Evolutionary conservation across 2,329 filamentous ascomycete genomes (phyloP).

Genomic region (Coniochaeta prunicola): DNA sequence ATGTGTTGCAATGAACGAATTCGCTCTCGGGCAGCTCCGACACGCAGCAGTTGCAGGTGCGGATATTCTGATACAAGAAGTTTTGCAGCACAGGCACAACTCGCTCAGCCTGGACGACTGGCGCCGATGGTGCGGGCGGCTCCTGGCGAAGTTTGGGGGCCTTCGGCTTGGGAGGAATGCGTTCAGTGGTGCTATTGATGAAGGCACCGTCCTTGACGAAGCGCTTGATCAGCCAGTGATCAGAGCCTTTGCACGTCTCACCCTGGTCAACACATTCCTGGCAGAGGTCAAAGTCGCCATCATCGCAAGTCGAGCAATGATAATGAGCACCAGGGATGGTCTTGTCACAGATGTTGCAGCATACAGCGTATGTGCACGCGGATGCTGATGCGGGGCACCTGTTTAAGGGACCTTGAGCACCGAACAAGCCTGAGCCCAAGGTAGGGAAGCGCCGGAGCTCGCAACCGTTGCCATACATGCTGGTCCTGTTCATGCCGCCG

Average conservation of each 20-base stretch:
- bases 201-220: slow-evolving; percentile 71
- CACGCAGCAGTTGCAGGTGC: slow-evolving; percentile 64
- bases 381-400: slow-evolving; percentile 14
- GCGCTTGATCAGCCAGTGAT: slow-evolving; percentile 94
- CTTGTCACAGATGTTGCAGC: slow-evolving; percentile 84
- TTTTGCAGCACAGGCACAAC: slow-evolving; percentile 16
- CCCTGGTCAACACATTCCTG: slow-evolving; percentile 68
- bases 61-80: slow-evolving; percentile 30
- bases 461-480: background rate
- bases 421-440: background rate
- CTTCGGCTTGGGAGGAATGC: slow-evolving; percentile 57
- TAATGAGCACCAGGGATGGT: slow-evolving; percentile 79
- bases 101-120: slow-evolving; percentile 6
- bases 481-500: background rate
- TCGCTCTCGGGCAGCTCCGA: slow-evolving; percentile 66
- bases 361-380: slow-evolving; percentile 63
- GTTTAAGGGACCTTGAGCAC: background rate
- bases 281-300: slow-evolving; percentile 93
- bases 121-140: slow-evolving; percentile 3
- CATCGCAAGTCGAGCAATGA: slow-evolving; percentile 89
- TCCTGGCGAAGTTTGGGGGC: slow-evolving; percentile 1
- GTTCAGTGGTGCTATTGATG: slow-evolving; percentile 80
- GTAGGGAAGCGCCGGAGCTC: slow-evolving; percentile 1
- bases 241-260: slow-evolving; percentile 66
- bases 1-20: slow-evolving; percentile 78